phyloP scores from a whole-genome alignment of 257 asterid genomes.

The Avicennia marina region DNA sequence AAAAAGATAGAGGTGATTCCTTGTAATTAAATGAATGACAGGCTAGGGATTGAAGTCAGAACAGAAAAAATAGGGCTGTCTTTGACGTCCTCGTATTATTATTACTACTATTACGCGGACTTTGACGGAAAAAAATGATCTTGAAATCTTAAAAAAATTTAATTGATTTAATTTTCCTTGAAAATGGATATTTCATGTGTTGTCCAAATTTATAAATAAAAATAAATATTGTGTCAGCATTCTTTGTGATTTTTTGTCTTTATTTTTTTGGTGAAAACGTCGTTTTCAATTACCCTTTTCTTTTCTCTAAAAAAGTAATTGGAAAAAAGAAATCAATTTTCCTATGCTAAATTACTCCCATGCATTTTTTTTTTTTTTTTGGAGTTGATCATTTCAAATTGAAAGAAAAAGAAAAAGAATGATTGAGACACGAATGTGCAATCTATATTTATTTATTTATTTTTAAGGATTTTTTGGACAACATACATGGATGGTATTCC shows the following conservation, averaged over 20 bases:
- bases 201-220: not conserved
- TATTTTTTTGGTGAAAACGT: not conserved
- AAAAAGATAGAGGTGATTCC: slow-evolving; percentile 22
- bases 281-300: not conserved
- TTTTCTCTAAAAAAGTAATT: too few relatives aligned
- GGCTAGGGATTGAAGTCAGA: slow-evolving; percentile 9
- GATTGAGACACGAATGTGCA: too few relatives aligned
- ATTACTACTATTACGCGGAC: not conserved
- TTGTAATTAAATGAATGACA: slow-evolving; percentile 12
- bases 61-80: slow-evolving; percentile 18
- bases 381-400: too few relatives aligned
- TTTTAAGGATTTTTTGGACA: too few relatives aligned
- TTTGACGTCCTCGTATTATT: not conserved
- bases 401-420: too few relatives aligned
- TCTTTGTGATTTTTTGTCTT: not conserved
- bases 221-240: not conserved
- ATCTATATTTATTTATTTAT: too few relatives aligned
- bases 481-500: too few relatives aligned
- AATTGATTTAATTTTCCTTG: not conserved
- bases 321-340: too few relatives aligned
- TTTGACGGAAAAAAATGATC: slow-evolving; percentile 9
- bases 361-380: too few relatives aligned
- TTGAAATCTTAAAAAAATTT: slow-evolving; percentile 3
- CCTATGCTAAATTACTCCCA: too few relatives aligned
- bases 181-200: slow-evolving; percentile 5